A percentile compares a stretch with the other conserved stretches of the same genome.
Conservation (phyloP, 805 yeast species). For the Yarrowia sp. region DNA sequence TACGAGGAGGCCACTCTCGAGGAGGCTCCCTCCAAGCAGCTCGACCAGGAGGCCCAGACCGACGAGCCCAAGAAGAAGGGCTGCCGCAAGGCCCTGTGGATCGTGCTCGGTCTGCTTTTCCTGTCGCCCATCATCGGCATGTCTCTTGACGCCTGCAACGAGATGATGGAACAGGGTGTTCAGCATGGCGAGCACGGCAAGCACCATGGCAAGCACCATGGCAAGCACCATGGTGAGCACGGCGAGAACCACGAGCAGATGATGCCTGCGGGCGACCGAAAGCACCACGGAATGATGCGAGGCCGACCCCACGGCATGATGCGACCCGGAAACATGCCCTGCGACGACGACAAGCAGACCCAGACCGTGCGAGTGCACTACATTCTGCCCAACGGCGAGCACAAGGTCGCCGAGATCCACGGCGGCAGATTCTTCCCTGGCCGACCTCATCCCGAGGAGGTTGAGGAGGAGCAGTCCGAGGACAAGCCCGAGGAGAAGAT, state of each 20-base stretch:
- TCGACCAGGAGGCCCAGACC: slow-evolving; percentile 6
- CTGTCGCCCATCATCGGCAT: slow-evolving; percentile 3
- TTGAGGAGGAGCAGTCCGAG: too few relatives aligned
- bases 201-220: neutral
- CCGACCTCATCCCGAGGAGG: neutral
- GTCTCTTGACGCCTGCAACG: slow-evolving; percentile 12
- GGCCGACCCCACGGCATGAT: slow-evolving; percentile 21
- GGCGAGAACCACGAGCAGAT: neutral
- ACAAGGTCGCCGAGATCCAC: slow-evolving; percentile 18
- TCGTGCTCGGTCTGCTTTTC: slow-evolving; percentile 5
- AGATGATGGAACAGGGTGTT: slow-evolving; percentile 10
- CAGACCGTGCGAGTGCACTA: slow-evolving; percentile 21
- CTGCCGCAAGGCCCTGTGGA: slow-evolving; percentile 20
- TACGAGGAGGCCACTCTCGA: slow-evolving; percentile 23
- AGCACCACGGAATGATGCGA: slow-evolving; percentile 4
- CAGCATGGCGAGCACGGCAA: neutral
- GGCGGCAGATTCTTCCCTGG: slow-evolving; percentile 23
- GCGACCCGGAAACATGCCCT: slow-evolving; percentile 6
- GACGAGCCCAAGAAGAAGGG: slow-evolving; percentile 6
- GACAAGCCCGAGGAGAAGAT: too few relatives aligned
- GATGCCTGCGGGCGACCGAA: slow-evolving; percentile 3
- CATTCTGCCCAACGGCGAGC: slow-evolving; percentile 23
- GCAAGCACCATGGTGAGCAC: neutral
- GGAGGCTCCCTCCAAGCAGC: slow-evolving; percentile 20
- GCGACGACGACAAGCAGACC: slow-evolving; percentile 5